A percentile compares a stretch with the other conserved stretches of the same genome.
These are phyloP conservation scores for Pythium aphanidermatum DNA, from an alignment of 352 stramenopile genomes.

Conservation along the genomic window DNA sequence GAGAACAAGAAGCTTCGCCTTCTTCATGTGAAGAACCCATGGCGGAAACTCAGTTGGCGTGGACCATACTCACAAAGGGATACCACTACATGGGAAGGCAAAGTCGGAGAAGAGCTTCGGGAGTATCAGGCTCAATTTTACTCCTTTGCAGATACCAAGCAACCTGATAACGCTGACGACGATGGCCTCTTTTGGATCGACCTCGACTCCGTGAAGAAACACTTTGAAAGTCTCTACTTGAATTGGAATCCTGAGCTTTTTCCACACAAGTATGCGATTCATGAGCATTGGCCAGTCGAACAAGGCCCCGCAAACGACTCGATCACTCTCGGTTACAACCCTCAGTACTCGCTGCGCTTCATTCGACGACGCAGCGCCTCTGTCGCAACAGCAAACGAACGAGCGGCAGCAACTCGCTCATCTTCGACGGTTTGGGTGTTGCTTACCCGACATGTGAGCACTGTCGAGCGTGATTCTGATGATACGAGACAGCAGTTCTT, in stretches of 20 bases:
- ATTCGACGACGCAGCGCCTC: constrained; percentile 26
- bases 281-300: constrained; percentile 80
- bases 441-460: constrained; percentile 89
- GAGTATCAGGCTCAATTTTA: constrained; percentile 54
- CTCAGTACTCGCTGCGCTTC: constrained; percentile 90
- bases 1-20: constrained; percentile 57
- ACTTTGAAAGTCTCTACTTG: constrained; percentile 93
- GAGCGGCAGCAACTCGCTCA: constrained; percentile 1
- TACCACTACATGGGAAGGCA: constrained; percentile 39
- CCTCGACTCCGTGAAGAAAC: constrained; percentile 88
- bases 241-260: constrained; percentile 96
- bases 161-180: constrained; percentile 36
- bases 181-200: constrained; percentile 97
- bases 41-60: constrained; percentile 82
- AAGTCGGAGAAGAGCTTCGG: constrained; percentile 52
- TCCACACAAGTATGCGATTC: constrained; percentile 64
- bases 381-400: constrained; percentile 1
- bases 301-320: constrained; percentile 86
- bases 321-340: constrained; percentile 90
- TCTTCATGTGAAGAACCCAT: constrained; percentile 97
- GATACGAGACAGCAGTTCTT: constrained; percentile 69
- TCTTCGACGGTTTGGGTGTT: constrained; percentile 87
- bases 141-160: constrained; percentile 8
- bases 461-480: constrained; percentile 58
- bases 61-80: constrained; percentile 81